Conservation (phyloP, 257 asterid species). For the Solanum stenotomum region DNA sequence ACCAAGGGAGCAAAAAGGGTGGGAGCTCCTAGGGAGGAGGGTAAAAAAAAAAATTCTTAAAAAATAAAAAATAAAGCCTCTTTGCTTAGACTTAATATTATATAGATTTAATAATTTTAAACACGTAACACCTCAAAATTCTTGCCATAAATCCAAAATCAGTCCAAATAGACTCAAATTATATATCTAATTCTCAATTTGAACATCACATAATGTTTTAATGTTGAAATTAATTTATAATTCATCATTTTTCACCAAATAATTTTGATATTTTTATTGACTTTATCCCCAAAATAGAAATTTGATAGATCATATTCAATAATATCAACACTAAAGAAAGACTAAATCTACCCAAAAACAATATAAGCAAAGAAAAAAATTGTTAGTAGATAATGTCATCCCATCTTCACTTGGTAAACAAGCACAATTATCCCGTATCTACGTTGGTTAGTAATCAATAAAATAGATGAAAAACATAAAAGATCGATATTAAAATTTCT, state of each 20-base stretch:
- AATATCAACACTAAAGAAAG: background rate
- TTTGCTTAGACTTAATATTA: background rate
- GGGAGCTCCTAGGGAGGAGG: too few species aligned
- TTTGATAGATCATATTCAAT: background rate
- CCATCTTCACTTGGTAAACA: background rate
- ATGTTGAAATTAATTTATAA: background rate
- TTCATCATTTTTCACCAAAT: background rate
- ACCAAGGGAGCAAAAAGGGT: too few species aligned
- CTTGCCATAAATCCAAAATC: background rate
- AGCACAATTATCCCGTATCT: too few species aligned
- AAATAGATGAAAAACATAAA: background rate
- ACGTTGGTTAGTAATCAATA: background rate
- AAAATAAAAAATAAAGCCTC: background rate
- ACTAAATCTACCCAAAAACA: background rate
- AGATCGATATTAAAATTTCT: background rate
- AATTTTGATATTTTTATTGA: background rate
- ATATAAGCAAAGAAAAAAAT: background rate
- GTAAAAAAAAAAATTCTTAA: too few species aligned
- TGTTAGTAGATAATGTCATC: background rate
- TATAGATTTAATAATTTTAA: background rate
- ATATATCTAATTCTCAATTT: background rate
- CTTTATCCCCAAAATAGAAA: background rate
- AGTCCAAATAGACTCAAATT: background rate
- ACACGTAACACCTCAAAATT: background rate
- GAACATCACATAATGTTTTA: background rate